phyloP scores from a whole-genome alignment of 441 rosid species.

The Melastoma candidum region DNA sequence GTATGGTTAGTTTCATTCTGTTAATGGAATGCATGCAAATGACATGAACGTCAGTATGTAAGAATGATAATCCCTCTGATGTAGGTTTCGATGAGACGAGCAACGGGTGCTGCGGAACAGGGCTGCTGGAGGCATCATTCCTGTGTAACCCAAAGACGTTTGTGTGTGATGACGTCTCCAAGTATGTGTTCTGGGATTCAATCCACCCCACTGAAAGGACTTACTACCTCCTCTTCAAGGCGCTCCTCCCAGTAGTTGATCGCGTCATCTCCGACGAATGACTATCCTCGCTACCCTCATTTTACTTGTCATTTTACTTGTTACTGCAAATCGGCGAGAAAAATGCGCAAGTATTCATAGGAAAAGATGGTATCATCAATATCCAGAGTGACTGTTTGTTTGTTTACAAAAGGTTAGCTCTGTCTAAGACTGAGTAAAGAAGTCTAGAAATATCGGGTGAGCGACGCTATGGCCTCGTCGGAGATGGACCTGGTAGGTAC shows the following conservation, averaged over 20 bases:
- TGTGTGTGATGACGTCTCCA: conserved; percentile 51
- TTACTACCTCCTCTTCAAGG: conserved; percentile 24
- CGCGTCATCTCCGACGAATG: conserved; percentile 9
- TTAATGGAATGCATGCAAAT: no score
- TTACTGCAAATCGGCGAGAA: no score
- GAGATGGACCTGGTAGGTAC: conserved; percentile 42
- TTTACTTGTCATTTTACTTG: no score
- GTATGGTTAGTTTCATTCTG: conserved; percentile 24
- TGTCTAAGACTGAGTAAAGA: no score
- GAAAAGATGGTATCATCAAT: no score
- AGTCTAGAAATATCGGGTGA: conserved; percentile 12
- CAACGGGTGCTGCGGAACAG: conserved; percentile 74
- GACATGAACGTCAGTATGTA: no score
- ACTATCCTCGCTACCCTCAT: neutral
- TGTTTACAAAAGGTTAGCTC: no score
- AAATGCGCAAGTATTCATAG: no score
- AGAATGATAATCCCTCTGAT: no score
- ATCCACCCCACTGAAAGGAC: conserved; percentile 67
- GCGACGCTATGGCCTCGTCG: conserved; percentile 29
- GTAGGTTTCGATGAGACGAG: conserved; percentile 47
- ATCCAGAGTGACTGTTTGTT: no score
- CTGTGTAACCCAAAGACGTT: conserved; percentile 53
- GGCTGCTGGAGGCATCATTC: conserved; percentile 44
- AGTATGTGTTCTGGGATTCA: conserved; percentile 69
- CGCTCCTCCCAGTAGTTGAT: conserved; percentile 21